phyloP scores from a whole-genome alignment of 345 rosid species.

The Salix brachista region DNA sequence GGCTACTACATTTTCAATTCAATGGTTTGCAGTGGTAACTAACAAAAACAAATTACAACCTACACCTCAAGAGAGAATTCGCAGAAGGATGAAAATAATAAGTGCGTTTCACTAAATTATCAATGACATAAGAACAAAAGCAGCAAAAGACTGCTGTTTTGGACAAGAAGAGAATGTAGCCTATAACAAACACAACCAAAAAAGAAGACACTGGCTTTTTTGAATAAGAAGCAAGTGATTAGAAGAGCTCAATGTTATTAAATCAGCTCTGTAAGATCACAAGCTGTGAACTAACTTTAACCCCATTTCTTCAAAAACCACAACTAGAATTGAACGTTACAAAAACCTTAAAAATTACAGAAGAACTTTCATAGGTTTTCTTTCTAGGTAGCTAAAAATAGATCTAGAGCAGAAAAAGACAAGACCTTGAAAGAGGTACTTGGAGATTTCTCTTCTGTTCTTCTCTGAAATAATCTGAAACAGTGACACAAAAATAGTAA shows the following conservation, averaged over 20 bases:
- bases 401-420: neutral
- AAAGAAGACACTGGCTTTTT: neutral
- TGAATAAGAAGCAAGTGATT: neutral
- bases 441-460: slow-evolving; percentile 29
- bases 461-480: slow-evolving; percentile 30
- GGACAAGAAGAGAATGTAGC: neutral
- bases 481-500: neutral
- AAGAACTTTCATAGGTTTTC: neutral
- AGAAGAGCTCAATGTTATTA: neutral
- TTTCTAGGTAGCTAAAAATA: neutral
- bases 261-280: neutral
- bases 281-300: neutral
- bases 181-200: neutral
- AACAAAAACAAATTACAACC: neutral
- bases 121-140: neutral
- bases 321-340: neutral
- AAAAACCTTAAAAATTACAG: neutral
- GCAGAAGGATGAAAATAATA: neutral
- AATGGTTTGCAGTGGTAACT: neutral
- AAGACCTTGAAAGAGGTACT: slow-evolving; percentile 29
- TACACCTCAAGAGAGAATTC: neutral
- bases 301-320: neutral
- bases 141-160: neutral
- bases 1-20: neutral
- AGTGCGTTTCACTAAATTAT: neutral